Base-by-base conservation (phyloP, 2,329 filamentous ascomycete genomes). In the Coniochaeta hoffmannii region DNA sequence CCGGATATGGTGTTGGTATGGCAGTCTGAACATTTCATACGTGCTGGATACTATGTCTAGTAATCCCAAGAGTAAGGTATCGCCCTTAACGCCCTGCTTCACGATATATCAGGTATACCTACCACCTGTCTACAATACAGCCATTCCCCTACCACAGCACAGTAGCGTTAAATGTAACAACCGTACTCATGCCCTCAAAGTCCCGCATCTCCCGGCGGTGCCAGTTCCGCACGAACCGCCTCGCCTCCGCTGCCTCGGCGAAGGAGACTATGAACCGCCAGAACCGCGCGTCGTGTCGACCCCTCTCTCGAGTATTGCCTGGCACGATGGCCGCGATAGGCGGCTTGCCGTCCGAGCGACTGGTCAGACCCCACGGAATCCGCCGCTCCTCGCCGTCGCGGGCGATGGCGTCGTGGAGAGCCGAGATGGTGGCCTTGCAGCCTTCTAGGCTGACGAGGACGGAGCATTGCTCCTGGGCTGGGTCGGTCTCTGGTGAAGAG, bases 221-320 rank as follows among this genome's bases (percentile, higher is more conserved):
- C 73, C 74, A 76, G 53, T 60, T 57, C 57, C 76, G 67, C 30
- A 75, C 73, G 59, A 80, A 80, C 54, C 77, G 71, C 54, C 72
- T 74, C 19, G 82, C 82, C 58, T 82, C 81, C 10, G 71, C 69
- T 52, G 76, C 70, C n/a, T 79, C 78, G 14, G 72, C 64, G 58
- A 88, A 85, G 4, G 77, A 74, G 22, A 86, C 61, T 14, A 86
- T 69, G 70, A 81, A 82, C 38, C 78, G 69, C 34, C 64, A 61
- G 54, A 68, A 73, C 63, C 70, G 72, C 56, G 68, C 61, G 36
- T 9, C 7, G 19, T 9, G 17, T 7, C 70, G 65, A 56, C 67
- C 65, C 64, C 69, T 68, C 9, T 63, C 59, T 60, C 53, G 57
- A n/a, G 53, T 61, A 58, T n/a, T 26, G 32, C 30, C 41, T 28